Base-by-base conservation (phyloP, 2,329 filamentous ascomycete species). In the Lachnellula arida region DNA sequence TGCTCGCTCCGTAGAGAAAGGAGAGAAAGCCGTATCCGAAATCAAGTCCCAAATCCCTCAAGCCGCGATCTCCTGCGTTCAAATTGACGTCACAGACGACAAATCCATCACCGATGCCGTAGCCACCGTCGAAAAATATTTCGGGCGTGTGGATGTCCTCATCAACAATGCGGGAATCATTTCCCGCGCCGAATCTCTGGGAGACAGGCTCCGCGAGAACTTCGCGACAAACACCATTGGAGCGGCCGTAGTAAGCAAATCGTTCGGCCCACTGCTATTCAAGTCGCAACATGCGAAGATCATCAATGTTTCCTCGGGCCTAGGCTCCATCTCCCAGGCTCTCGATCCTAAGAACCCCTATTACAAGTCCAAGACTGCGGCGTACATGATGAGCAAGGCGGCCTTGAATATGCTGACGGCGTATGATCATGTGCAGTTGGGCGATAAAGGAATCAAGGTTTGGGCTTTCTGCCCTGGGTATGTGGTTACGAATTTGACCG, bases 381-480 rank as follows among this genome's bases (percentile, higher is more conserved):
- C 49, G 14, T 67, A 67, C 47, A 47, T 62, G 4, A 59, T 60
- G 46, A 60, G 55, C 23, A 67, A 67, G 35, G 46, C 62, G 5
- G 65, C 62, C 17, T n/a, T 67, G 34, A 65, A 67, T 34, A 67
- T 67, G 65, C 32, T 65, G 3, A 43, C 49, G 7, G 51, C 44
- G 7, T 60, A 50, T 35, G 23, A 60, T 9, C 43, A 52, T 32
- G 46, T 22, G 6, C 50, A 46, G 11, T 54, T 58, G 15, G 53
- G 49, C 11, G 35, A 52, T 14, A 28, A 61, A 48, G 57, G 59
- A 9, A 37, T 62, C 22, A 69, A 65, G 6, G 64, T 65, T 28
- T 69, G 67, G 49, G 65, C 68, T 15, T 55, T 70, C 35, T 68
- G 65, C 22, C 70, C 71, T 4, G 70, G 70, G 0, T 72, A 70